Base-by-base conservation (phyloP, 768 basidiomycete species). In the Psilocybe cubensis region DNA sequence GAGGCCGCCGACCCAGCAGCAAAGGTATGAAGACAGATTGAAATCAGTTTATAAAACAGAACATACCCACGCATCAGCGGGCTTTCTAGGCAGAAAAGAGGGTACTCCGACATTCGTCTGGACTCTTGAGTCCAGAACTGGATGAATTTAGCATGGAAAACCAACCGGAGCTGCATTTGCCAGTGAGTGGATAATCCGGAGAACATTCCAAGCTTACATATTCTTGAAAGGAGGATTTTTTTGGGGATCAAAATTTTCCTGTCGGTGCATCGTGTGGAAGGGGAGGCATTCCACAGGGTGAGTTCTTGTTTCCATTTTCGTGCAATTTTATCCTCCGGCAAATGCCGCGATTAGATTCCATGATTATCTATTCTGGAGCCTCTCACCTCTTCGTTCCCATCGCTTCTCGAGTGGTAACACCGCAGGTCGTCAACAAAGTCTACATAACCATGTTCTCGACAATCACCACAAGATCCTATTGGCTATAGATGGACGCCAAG, bases 271-370 rank as follows among this genome's bases (percentile, higher is more conserved):
- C 62, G 65, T 58, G 65, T 65, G 59, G 58, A 57, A 62, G 53
- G 58, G 54, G 53, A 63, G 56, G 59, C 47, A 38, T 44, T 40
- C 18, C 42, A 52, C 33, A 40, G 14, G 47, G 58, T 58, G 46
- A 47, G 58, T 52, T 35, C 43, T 47, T 28, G 29, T 38, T 52
- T 58, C 57, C 59, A 58, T 58, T 57, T 21, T 54, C 7, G 42
- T 42, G n/a, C 41, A 31, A 38, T 41, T 31, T 45, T 23, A n/a
- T 31, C 33, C 9, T 45, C 52, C 57, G 62, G 67, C 62, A 66
- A 67, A 63, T 57, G 55, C 59, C 64, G 64, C 20, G 66, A 70
- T 70, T 68, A 68, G 64, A 68, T 70, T 61, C 44, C 27, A 56
- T 44, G 50, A 50, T 50, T 31, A 59, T 56, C 51, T 48, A 12